Evolutionary conservation across 2,329 filamentous ascomycete genomes (phyloP).

Genomic region (Truncatella angustata): DNA sequence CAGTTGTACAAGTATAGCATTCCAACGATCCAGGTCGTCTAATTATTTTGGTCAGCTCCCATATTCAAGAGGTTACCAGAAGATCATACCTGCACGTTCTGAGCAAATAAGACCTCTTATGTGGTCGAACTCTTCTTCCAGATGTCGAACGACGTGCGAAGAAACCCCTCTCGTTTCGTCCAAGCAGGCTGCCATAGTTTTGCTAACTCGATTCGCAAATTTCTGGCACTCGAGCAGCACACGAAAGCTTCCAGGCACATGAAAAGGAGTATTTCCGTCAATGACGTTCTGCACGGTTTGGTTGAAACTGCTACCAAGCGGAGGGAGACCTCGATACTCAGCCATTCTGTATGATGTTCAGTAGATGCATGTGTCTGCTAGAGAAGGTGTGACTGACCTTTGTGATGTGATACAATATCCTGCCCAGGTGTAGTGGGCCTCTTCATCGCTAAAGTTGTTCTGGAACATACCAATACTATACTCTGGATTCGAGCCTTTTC

Average conservation of each 20-base stretch:
- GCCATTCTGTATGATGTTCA: slow-evolving; percentile 33
- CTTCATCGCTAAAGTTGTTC: slow-evolving; percentile 46
- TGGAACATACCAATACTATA: slow-evolving; percentile 44
- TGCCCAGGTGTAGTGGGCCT: slow-evolving; percentile 52
- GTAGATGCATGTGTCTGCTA: neutral
- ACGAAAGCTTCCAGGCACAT: slow-evolving; percentile 43
- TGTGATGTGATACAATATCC: slow-evolving; percentile 52
- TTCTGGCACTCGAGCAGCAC: slow-evolving; percentile 49
- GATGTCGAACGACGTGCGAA: slow-evolving; percentile 42
- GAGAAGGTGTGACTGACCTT: slow-evolving; percentile 31
- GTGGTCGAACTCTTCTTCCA: slow-evolving; percentile 53
- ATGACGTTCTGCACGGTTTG: slow-evolving; percentile 47
- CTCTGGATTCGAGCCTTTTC: slow-evolving; percentile 48
- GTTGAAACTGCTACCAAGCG: slow-evolving; percentile 44
- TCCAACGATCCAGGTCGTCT: slow-evolving; percentile 47
- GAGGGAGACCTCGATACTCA: slow-evolving; percentile 44
- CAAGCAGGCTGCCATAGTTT: slow-evolving; percentile 45
- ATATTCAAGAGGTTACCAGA: neutral
- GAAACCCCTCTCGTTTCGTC: slow-evolving; percentile 46
- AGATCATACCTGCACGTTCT: slow-evolving; percentile 42
- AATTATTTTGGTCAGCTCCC: slow-evolving; percentile 13
- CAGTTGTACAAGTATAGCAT: slow-evolving; percentile 46
- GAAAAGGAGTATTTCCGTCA: slow-evolving; percentile 35
- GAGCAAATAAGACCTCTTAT: slow-evolving; percentile 44
- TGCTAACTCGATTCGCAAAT: slow-evolving; percentile 48